phyloP scores from a whole-genome alignment of 345 rosid species.

The Lepidium didymum region DNA sequence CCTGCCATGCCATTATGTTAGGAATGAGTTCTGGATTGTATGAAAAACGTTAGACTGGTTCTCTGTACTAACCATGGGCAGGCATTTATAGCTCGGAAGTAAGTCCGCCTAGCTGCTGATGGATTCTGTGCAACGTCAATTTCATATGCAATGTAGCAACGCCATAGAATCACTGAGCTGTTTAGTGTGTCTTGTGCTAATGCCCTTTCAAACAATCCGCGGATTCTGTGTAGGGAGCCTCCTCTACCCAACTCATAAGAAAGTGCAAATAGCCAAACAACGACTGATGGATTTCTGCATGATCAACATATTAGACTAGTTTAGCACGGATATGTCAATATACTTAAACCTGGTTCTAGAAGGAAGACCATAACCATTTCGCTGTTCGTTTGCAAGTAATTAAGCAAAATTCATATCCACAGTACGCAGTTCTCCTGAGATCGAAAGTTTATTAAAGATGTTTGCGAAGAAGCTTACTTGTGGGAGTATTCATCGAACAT shows the following conservation, averaged over 20 bases:
- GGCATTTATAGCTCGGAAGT: slow-evolving; percentile 89
- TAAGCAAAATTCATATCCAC: not conserved
- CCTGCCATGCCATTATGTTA: slow-evolving; percentile 35
- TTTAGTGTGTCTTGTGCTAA: slow-evolving; percentile 47
- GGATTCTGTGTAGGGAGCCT: slow-evolving; percentile 66
- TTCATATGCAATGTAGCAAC: slow-evolving; percentile 81
- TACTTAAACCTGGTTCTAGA: not conserved
- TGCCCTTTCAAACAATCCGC: slow-evolving; percentile 86
- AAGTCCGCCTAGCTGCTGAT: slow-evolving; percentile 61
- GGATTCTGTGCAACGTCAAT: slow-evolving; percentile 49
- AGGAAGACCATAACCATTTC: not conserved
- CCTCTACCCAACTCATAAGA: slow-evolving; percentile 68
- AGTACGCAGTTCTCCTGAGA: not conserved
- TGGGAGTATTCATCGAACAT: slow-evolving; percentile 59
- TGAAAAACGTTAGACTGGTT: not conserved
- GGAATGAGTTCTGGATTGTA: not conserved
- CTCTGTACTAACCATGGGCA: slow-evolving; percentile 70
- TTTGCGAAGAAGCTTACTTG: slow-evolving; percentile 43
- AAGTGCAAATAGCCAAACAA: slow-evolving; percentile 73
- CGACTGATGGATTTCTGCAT: slow-evolving; percentile 64
- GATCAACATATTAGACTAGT: not conserved
- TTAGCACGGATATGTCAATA: not conserved
- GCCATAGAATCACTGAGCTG: slow-evolving; percentile 75
- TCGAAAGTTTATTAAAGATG: not conserved
- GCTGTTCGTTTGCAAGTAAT: not conserved